Percentiles rank a stretch among this genome's conserved stretches.
Evolutionary conservation across 345 rosid genomes (phyloP).

Genomic region (Chamaenerion angustifolium): DNA sequence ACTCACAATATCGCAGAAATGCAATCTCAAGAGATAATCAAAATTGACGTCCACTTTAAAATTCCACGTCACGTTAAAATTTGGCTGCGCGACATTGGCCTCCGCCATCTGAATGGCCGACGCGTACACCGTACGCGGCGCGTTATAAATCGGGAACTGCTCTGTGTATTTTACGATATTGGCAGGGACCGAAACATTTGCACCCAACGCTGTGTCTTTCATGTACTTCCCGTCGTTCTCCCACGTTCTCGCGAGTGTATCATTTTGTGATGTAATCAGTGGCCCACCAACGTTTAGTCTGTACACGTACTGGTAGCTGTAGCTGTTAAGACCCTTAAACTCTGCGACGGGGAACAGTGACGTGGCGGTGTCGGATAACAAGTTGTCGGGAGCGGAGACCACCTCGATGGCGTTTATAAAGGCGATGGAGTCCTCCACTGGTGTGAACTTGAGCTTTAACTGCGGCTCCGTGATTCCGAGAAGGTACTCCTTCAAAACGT

Average conservation of each 20-base stretch:
- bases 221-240: conserved; percentile 6
- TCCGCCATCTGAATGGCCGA: conserved; percentile 9
- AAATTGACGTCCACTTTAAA: conserved; percentile 9
- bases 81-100: conserved; percentile 3
- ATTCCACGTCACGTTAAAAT: conserved; percentile 14
- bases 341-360: conserved; percentile 4
- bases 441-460: conserved; percentile 6
- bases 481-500: conserved; percentile 8
- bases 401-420: conserved; percentile 16
- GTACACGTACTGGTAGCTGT: conserved; percentile 8
- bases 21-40: conserved; percentile 7
- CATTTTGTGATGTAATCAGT: conserved; percentile 9
- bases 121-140: conserved; percentile 6
- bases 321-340: background rate
- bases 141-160: conserved; percentile 4
- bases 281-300: conserved; percentile 12
- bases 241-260: conserved; percentile 11
- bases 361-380: conserved; percentile 4
- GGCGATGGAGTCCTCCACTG: conserved; percentile 10
- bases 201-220: conserved; percentile 1
- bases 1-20: conserved; percentile 14
- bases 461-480: conserved; percentile 4
- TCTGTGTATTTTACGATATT: conserved; percentile 2
- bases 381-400: conserved; percentile 9
- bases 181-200: conserved; percentile 6